Evolutionary conservation across 148 eudicot genomes (phyloP).

Genomic region (Silene latifolia): DNA sequence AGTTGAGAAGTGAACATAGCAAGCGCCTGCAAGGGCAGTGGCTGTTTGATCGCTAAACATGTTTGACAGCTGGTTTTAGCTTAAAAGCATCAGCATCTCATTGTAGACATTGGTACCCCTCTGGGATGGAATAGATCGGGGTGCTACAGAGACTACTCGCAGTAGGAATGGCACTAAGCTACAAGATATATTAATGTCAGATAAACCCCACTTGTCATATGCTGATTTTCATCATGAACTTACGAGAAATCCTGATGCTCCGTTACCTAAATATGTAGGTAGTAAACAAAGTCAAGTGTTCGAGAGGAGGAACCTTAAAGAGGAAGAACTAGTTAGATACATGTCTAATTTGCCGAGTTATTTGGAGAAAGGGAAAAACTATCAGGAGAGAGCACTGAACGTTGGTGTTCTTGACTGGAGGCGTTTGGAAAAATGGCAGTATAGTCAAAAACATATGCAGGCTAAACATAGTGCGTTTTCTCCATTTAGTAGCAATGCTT

Average conservation of each 20-base stretch:
- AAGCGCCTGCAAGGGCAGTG: slow-evolving; percentile 2
- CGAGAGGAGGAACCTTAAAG: slow-evolving; percentile 30
- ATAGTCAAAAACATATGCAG: slow-evolving; percentile 30
- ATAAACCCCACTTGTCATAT: slow-evolving; percentile 40
- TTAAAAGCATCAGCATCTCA: slow-evolving; percentile 19
- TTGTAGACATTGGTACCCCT: slow-evolving; percentile 28
- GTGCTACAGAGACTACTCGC: slow-evolving; percentile 30
- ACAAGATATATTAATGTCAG: slow-evolving; percentile 46
- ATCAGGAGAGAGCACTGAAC: slow-evolving; percentile 58
- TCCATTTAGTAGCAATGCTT: slow-evolving; percentile 53
- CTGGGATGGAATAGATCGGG: slow-evolving; percentile 19
- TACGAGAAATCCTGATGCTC: slow-evolving; percentile 31
- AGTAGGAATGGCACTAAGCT: slow-evolving; percentile 39
- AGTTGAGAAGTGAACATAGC: no score
- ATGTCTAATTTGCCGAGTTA: slow-evolving; percentile 79
- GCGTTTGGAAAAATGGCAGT: slow-evolving; percentile 68
- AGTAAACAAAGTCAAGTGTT: slow-evolving; percentile 29
- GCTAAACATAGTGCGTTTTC: slow-evolving; percentile 27
- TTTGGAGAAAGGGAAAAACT: slow-evolving; percentile 58
- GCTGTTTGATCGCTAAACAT: neutral
- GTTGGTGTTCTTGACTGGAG: slow-evolving; percentile 87
- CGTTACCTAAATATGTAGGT: slow-evolving; percentile 31
- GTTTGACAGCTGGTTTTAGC: neutral
- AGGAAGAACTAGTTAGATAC: slow-evolving; percentile 76
- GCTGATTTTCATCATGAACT: slow-evolving; percentile 52